A percentile compares a stretch with the other conserved stretches of the same genome.
Evolutionary conservation across 2,329 filamentous ascomycete genomes (phyloP).

Genomic region (Aspergillus awamori): DNA sequence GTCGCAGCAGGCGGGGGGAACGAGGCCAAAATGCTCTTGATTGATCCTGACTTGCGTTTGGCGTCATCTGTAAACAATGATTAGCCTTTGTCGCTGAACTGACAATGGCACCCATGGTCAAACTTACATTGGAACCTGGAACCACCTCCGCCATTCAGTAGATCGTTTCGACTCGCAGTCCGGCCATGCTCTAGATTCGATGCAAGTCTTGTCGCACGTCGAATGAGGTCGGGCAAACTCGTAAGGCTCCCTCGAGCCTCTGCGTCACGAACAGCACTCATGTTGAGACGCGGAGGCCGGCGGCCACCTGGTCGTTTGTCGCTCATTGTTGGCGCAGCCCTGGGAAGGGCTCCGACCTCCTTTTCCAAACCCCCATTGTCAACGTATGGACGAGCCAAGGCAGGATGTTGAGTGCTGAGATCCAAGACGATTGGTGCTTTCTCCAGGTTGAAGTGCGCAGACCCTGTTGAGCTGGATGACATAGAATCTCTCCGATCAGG

Average conservation of each 20-base stretch:
- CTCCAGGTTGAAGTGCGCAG: constrained; percentile 33
- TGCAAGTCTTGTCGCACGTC: constrained; percentile 81
- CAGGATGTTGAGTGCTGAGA: constrained; percentile 12
- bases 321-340: constrained; percentile 41
- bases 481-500: constrained; percentile 24
- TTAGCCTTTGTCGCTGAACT: constrained; percentile 7
- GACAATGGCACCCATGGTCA: constrained; percentile 14
- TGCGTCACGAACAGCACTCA: constrained; percentile 77
- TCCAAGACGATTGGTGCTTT: constrained; percentile 36
- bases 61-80: constrained; percentile 4
- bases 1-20: constrained; percentile 64
- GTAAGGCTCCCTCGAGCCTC: constrained; percentile 88
- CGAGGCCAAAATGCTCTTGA: constrained; percentile 66
- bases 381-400: constrained; percentile 13
- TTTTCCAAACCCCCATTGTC: constrained; percentile 28
- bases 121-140: constrained; percentile 22
- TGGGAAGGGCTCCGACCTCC: constrained; percentile 29
- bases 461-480: constrained; percentile 24
- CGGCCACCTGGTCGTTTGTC: constrained; percentile 42
- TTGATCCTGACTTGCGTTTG: constrained; percentile 54
- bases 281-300: constrained; percentile 73
- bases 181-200: constrained; percentile 83
- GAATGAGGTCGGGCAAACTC: constrained; percentile 87
- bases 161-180: constrained; percentile 62
- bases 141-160: constrained; percentile 39